Evolutionary conservation across 306 rosid species (phyloP), one percentile per base, ranked within the genome.

Genomic region (Oxytropis ochrocephala): DNA sequence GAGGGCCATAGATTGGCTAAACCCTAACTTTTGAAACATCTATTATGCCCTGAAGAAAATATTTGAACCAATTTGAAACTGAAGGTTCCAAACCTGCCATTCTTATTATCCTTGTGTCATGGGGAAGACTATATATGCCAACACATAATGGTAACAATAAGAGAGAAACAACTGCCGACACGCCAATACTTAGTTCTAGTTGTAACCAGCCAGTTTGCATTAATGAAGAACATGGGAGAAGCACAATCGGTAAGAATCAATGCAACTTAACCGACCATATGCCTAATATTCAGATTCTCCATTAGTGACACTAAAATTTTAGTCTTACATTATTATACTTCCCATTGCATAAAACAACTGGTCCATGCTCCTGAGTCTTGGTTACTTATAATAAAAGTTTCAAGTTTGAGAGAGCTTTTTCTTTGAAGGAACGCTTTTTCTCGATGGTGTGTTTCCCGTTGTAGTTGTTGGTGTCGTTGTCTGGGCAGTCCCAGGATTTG

Each of bases 401-500:
- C 35, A 59, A 33, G 14, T 14, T 67, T 75, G 65, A 83, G 87
- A 54, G 36, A 50, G 38, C 58, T 74, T 81, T 2, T 83, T 75
- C 19, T 55, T 78, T 49, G 83, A 55, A 75, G 84, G 78, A 79
- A 56, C 35, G 43, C 39, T 57, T 61, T 32, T n/a, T 7, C 1
- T 7, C 33, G 46, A 9, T 11, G 49, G 10, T 35, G 47, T 35
- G 4, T 21, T 32, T 13, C 21, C 8, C 3, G 49, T 17, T 1
- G 65, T 56, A 3, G 61, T 27, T 5, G 11, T 16, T 49, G 11
- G 36, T 57, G 81, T 39, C 16, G 82, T 78, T 24, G 63, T 47
- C 56, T 74, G 81, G 64, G 69, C 50, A 16, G 67, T 24, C 69
- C 64, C 67, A 67, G 86, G 79, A 18, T 87, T 87, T 61, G 91